Base-by-base conservation (phyloP, 805 yeast genomes). In the Saccharomycopsis fibuligera region DNA sequence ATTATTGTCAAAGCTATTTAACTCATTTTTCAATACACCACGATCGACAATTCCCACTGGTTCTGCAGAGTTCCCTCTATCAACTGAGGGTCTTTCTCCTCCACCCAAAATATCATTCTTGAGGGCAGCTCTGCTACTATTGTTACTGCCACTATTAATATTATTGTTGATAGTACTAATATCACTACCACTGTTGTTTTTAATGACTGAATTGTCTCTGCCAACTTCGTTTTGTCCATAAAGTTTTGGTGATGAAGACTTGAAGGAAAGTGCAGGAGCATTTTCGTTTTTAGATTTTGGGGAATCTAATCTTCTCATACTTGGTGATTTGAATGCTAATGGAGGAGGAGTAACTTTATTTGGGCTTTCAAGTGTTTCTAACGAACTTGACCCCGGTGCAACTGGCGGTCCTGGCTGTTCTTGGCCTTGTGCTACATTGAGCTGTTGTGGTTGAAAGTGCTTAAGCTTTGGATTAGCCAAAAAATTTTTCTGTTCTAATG, bases 281-380 rank as follows among this genome's bases (percentile, higher is more conserved):
- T 24, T 29, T 17, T 42, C 27, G 23, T 9, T 21, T 16, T 17
- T 19, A 4, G 12, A 12, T 25, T 44, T 44, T 5, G 45, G 45
- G 8, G 42, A 25, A 17, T 37, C 48, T n/a, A 45, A 22, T 22
- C 38, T 38, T 4, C 10, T 38, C 37, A 45, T n/a, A 16, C 48
- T 40, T 24, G 49, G 49, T 4, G 45, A 41, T 35, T 46, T 46
- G 33, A 46, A 46, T 23, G 49, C 44, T 19, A 46, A 24, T n/a
- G 51, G 47, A 14, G 47, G 51, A 8, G 50, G 24, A n/a, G n/a
- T n/a, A n/a, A n/a, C n/a, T n/a, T n/a, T n/a, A n/a, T n/a, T n/a
- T n/a, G n/a, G n/a, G n/a, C n/a, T n/a, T n/a, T n/a, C n/a, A n/a
- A n/a, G n/a, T n/a, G n/a, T n/a, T n/a, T n/a, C n/a, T n/a, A n/a